Conservation (phyloP, 2,329 filamentous ascomycete genomes). For the Chaetomiaceae sp. region DNA sequence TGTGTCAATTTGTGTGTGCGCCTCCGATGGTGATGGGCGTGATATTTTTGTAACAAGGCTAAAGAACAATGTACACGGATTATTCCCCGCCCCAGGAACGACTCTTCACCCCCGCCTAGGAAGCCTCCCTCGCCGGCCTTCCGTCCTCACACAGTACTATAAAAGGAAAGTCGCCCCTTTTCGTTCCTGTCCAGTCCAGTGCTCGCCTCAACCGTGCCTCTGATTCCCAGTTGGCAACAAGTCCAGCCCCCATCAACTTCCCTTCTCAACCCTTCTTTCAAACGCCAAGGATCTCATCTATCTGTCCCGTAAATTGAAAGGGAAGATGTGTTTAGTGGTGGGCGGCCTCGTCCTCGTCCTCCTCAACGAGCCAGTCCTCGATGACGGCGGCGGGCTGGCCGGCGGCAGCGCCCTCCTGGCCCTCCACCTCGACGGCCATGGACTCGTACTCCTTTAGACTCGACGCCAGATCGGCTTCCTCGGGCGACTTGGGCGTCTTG, state of each 20-base stretch:
- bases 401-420: slow-evolving; percentile 63
- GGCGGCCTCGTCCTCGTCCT: slow-evolving; percentile 57
- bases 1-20: not conserved
- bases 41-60: slow-evolving; percentile 24
- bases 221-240: not conserved
- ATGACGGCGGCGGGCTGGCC: slow-evolving; percentile 54
- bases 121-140: not conserved
- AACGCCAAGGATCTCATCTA: too few relatives aligned
- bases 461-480: slow-evolving; percentile 87
- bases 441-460: slow-evolving; percentile 92
- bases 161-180: slow-evolving; percentile 7
- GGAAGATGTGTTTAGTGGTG: slow-evolving; percentile 46
- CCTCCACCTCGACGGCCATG: slow-evolving; percentile 92
- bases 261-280: not conserved
- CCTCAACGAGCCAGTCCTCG: slow-evolving; percentile 79
- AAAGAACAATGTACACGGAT: slow-evolving; percentile 39
- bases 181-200: not conserved
- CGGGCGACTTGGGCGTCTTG: slow-evolving; percentile 78
- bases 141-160: not conserved
- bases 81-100: slow-evolving; percentile 27
- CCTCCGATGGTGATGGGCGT: slow-evolving; percentile 11
- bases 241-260: not conserved
- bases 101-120: slow-evolving; percentile 5
- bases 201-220: not conserved
- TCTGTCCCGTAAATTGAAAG: not conserved